Evolutionary conservation across 2,329 filamentous ascomycete genomes (phyloP).

Genomic region (Cladosporium sp.): DNA sequence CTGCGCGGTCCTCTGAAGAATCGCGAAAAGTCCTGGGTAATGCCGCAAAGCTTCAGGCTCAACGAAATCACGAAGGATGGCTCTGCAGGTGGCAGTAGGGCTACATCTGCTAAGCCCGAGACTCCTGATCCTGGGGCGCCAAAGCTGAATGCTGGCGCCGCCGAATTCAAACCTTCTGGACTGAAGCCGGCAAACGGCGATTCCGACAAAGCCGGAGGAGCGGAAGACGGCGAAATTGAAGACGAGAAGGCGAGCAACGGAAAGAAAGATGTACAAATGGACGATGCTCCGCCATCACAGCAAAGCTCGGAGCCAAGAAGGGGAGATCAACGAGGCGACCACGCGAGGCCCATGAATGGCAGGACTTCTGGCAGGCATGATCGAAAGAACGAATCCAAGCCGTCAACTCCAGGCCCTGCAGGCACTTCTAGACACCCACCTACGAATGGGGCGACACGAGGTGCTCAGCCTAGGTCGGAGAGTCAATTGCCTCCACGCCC

Average conservation of each 20-base stretch:
- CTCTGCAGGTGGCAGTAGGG: constrained; percentile 21
- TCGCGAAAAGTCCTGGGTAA: constrained; percentile 61
- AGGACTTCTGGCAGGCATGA: neutral
- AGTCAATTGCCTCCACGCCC: constrained; percentile 26
- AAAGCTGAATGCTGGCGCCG: constrained; percentile 50
- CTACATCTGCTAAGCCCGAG: constrained; percentile 31
- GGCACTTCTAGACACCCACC: constrained; percentile 14
- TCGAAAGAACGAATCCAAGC: constrained; percentile 15
- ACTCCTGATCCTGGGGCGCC: constrained; percentile 35
- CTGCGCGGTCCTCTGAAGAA: constrained; percentile 64
- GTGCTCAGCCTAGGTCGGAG: constrained; percentile 29
- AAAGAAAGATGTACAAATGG: constrained; percentile 23
- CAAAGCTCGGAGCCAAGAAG: neutral
- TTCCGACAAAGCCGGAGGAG: constrained; percentile 27
- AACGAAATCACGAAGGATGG: constrained; percentile 22
- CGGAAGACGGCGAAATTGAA: constrained; percentile 68
- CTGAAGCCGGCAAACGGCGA: constrained; percentile 35
- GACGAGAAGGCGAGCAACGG: constrained; percentile 44
- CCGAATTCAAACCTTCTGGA: constrained; percentile 55
- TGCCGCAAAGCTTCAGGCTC: constrained; percentile 63
- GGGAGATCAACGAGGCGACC: neutral
- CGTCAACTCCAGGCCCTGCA: constrained; percentile 18
- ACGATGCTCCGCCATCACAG: constrained; percentile 14
- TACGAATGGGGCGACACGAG: constrained; percentile 23
- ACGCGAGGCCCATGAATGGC: neutral